Base-by-base conservation (phyloP, 2,329 filamentous ascomycete species). In the Diaporthe citriasiana region DNA sequence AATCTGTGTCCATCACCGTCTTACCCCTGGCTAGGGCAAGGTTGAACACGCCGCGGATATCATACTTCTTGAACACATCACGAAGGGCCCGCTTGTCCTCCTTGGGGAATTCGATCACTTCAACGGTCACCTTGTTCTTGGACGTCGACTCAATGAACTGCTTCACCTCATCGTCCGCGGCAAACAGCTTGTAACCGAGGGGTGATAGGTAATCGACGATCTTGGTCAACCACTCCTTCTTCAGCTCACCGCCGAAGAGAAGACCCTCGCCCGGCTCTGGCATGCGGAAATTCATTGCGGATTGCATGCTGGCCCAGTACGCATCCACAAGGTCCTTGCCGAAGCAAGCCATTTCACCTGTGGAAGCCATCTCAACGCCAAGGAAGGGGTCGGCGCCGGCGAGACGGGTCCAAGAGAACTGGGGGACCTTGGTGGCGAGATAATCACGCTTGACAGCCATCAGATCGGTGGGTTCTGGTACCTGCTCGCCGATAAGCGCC, bases 211-310 rank as follows among this genome's bases (percentile, higher is more conserved):
- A 96, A 84, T 98, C 92, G 77, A 97, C 94, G 75, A 98, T 93
- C 81, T 91, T 89, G 75, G 92, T 90, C 73, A 99, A 89, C 84
- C 91, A 91, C 75, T 92, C 83, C 84, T 92, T 93, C 78, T 87
- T 88, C 75, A 91, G 86, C 82, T 98, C 94, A 79, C 97, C 97
- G 77, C 97, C 97, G 78, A 99, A 94, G 70, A 99, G 92, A 74
- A 99, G 92, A 86, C 97, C 96, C 88, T 98, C 95, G 78, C 97
- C 97, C 70, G 95, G 94, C 84, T 97, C 93, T 56, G 97, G 97
- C 80, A 98, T 91, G 79, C 95, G 94, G 94, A 98, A 98, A 91
- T 98, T 99, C 96, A 98, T 99, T 80, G 94, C 96, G 27, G 95
- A 97, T 86, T 99, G 97, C 76, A 98, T 88, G 25, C 95, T 97